These are phyloP conservation scores for Cadophora gregata DNA, from an alignment of 2,329 filamentous ascomycete genomes.

Conservation along the genomic window DNA sequence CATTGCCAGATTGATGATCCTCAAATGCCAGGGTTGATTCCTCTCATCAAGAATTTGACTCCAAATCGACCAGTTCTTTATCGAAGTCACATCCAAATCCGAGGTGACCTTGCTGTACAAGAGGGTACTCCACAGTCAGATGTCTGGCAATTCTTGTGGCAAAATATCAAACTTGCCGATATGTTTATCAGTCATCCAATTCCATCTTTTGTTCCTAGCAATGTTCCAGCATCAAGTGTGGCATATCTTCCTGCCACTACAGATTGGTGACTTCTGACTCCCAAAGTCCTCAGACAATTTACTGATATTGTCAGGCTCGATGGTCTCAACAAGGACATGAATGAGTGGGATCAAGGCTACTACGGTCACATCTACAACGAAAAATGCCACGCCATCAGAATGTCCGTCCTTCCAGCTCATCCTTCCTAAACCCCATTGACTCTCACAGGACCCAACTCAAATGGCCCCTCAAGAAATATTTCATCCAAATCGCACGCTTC, in stretches of 20 bases:
- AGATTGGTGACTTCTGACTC: slow-evolving; percentile 65
- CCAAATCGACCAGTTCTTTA: slow-evolving; percentile 80
- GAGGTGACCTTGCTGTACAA: slow-evolving; percentile 71
- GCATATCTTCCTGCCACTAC: slow-evolving; percentile 81
- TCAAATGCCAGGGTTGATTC: slow-evolving; percentile 82
- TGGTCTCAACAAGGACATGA: slow-evolving; percentile 78
- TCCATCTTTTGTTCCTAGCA: slow-evolving; percentile 73
- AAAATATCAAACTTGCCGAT: slow-evolving; percentile 72
- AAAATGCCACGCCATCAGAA: slow-evolving; percentile 63
- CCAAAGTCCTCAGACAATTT: neutral
- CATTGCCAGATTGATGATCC: slow-evolving; percentile 70
- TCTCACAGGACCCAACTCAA: slow-evolving; percentile 57
- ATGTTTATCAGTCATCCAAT: slow-evolving; percentile 86
- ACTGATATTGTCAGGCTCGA: slow-evolving; percentile 60
- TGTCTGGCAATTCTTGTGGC: slow-evolving; percentile 79
- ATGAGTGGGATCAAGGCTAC: slow-evolving; percentile 72
- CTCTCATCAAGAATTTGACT: slow-evolving; percentile 72
- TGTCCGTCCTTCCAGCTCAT: slow-evolving; percentile 50
- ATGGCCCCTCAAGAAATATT: slow-evolving; percentile 71
- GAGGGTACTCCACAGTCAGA: slow-evolving; percentile 71
- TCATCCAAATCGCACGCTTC: slow-evolving; percentile 81
- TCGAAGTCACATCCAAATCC: slow-evolving; percentile 83
- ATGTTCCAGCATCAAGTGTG: slow-evolving; percentile 69
- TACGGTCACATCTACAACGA: slow-evolving; percentile 77
- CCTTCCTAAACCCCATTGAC: neutral